phyloP scores from a whole-genome alignment of 371 early-diverging fungal species.

The Smittium mucronatum region DNA sequence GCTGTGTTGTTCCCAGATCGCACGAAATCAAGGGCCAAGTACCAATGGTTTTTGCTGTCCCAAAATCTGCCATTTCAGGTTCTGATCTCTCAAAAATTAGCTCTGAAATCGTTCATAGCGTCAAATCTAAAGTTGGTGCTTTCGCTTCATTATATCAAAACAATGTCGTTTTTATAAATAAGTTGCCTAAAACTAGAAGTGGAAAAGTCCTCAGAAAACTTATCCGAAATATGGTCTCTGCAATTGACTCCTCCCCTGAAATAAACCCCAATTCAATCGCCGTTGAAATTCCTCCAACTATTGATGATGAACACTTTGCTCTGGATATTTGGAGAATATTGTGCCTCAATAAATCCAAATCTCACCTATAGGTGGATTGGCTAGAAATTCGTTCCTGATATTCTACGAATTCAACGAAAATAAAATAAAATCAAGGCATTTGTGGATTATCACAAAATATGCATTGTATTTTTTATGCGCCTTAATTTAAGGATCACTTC shows the following conservation, averaged over 20 bases:
- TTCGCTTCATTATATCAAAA: conserved; percentile 63
- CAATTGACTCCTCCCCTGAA: background rate
- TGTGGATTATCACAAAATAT: too few species aligned
- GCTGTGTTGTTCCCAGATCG: conserved; percentile 55
- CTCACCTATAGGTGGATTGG: too few species aligned
- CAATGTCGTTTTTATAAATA: conserved; percentile 43
- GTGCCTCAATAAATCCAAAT: too few species aligned
- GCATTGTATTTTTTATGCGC: too few species aligned
- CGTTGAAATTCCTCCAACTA: background rate
- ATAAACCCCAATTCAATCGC: background rate
- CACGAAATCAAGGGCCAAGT: conserved; percentile 57
- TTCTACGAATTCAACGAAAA: too few species aligned
- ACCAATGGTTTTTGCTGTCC: conserved; percentile 48
- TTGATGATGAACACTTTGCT: background rate
- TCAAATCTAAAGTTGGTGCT: conserved; percentile 54
- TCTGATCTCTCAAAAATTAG: conserved; percentile 18
- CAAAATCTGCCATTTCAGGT: conserved; percentile 36
- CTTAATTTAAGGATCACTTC: too few species aligned
- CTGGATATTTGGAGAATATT: background rate
- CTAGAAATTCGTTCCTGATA: too few species aligned
- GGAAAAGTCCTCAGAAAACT: conserved; percentile 85
- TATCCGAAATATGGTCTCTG: conserved; percentile 48
- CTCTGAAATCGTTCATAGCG: conserved; percentile 39
- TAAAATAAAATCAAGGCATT: too few species aligned
- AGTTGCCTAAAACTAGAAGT: conserved; percentile 87